Evolutionary conservation across 306 rosid species (phyloP).

Genomic region (Vachellia pachyceras): DNA sequence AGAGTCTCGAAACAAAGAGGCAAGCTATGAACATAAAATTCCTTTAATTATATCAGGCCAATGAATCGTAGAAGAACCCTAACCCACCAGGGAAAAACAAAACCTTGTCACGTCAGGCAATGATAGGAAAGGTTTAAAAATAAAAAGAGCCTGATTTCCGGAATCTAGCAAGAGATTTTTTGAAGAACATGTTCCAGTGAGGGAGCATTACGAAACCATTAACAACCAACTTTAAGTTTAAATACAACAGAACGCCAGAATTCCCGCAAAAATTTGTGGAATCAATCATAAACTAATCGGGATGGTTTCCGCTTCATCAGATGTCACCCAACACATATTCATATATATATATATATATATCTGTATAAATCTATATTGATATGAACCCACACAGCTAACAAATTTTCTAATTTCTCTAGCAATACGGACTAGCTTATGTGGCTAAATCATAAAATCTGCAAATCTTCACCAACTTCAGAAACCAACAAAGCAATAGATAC

Average conservation of each 20-base stretch:
- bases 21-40: conserved; percentile 30
- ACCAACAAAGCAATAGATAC: not conserved
- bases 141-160: conserved; percentile 15
- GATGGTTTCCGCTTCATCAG: not conserved
- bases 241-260: conserved; percentile 44
- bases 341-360: too few species aligned
- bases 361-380: not conserved
- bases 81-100: conserved; percentile 29
- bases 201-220: conserved; percentile 33
- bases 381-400: not conserved
- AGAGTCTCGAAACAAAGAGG: conserved; percentile 26
- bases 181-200: conserved; percentile 31
- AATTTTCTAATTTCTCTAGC: not conserved
- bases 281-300: conserved; percentile 6
- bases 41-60: conserved; percentile 12
- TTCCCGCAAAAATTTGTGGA: conserved; percentile 45
- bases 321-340: not conserved
- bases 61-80: not conserved
- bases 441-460: not conserved
- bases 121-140: not conserved
- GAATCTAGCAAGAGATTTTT: conserved; percentile 35
- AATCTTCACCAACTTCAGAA: not conserved
- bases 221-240: conserved; percentile 25
- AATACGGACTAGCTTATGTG: not conserved
- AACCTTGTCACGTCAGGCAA: not conserved